A percentile compares a stretch with the other conserved stretches of the same genome.
Conservation (phyloP, 164 flowering plant species). For the Cinnamomum chago region DNA sequence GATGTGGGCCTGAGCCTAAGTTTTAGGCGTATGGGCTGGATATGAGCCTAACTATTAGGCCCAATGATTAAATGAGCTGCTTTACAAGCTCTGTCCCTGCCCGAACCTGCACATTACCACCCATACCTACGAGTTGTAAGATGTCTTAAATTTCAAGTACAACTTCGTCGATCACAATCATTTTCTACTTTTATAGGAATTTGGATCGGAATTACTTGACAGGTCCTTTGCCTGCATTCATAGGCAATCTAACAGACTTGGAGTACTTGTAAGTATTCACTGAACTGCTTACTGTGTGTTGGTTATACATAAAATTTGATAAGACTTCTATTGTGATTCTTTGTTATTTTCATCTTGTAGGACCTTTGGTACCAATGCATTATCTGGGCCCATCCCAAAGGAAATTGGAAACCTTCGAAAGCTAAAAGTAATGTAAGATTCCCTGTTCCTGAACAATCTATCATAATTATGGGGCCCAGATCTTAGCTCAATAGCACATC, state of each 20-base stretch:
- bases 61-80: no score
- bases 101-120: no score
- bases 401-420: constrained; percentile 54
- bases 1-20: no score
- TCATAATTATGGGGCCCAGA: no score
- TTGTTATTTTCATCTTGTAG: constrained; percentile 8
- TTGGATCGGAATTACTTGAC: constrained; percentile 57
- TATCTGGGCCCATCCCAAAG: constrained; percentile 36
- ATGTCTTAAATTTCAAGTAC: no score
- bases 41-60: no score
- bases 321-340: neutral
- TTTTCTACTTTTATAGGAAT: constrained; percentile 31
- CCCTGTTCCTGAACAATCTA: neutral
- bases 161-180: no score
- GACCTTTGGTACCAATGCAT: constrained; percentile 33
- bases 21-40: no score
- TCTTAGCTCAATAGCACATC: no score
- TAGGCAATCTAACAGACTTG: constrained; percentile 20
- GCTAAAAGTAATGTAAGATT: constrained; percentile 35
- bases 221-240: constrained; percentile 60
- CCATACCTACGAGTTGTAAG: no score
- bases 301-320: neutral
- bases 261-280: constrained; percentile 14
- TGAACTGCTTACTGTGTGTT: neutral
- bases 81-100: no score